Base-by-base conservation (phyloP, 2,329 filamentous ascomycete genomes). In the Ceratocystis eucalypticola region DNA sequence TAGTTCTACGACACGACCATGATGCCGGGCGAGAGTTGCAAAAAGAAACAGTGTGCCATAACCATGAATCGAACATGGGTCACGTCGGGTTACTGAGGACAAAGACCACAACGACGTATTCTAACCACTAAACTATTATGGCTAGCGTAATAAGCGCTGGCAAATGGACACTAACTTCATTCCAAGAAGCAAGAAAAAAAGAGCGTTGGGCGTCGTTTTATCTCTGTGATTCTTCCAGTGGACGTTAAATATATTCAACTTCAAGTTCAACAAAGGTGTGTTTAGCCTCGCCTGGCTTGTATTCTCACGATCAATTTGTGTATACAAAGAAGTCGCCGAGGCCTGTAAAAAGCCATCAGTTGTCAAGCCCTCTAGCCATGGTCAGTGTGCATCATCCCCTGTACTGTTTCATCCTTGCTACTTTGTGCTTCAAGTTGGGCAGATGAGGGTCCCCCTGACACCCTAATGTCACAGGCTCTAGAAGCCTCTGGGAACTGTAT, bases 11-110 rank as follows among this genome's bases (percentile, higher is more conserved):
- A 33, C 30, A 33, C 30, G 30, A 7, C 30, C 30, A 2, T 33
- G 30, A 33, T 33, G 30, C 30, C 5, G 30, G 30, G 30, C 30
- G 30, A 33, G 1, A 7, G 0, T 33, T 33, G 30, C 30, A 37
- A 30, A 55, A 66, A 63, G 57, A 5, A 55, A 2, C 20, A 55
- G 61, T 28, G 59, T 66, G 65, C 65, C 65, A 66, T 66, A 66
- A 66, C 65, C 65, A 66, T 66, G 65, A 66, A 66, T 66, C 65
- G 65, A 66, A 66, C 65, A 66, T 66, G 65, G 65, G 61, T 66
- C 65, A 62, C 65, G 59, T 62, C 65, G 65, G 65, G 59, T 66
- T 57, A 62, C 41, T 20, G 59, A 59, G 22, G 59, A 55, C 33
- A 7, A 28, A 55, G 28, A 28, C 65, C 65, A 66, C 65, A 66